Evolutionary conservation across 176 grass and related monocot species (phyloP).

Genomic region (Microstegium vimineum): DNA sequence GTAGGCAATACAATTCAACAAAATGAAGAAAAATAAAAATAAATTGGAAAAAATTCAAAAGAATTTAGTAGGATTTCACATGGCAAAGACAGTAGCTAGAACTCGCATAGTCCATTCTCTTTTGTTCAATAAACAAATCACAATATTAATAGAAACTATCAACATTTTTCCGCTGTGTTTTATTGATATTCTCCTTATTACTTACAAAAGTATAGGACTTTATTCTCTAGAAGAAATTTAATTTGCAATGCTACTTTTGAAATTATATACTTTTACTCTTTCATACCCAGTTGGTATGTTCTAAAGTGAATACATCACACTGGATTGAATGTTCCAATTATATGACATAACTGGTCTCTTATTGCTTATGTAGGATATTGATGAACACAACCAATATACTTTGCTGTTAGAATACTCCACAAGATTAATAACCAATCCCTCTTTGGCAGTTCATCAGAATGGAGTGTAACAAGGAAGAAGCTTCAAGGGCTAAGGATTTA

Average conservation of each 20-base stretch:
- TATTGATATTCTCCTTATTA: background rate
- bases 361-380: conserved; percentile 19
- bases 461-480: conserved; percentile 89
- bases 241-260: background rate
- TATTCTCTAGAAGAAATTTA: background rate
- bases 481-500: conserved; percentile 57
- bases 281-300: background rate
- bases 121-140: background rate
- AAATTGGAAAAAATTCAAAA: background rate
- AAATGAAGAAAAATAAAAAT: background rate
- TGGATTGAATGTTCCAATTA: background rate
- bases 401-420: background rate
- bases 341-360: background rate
- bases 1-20: no score
- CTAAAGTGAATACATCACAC: background rate
- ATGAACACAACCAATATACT: conserved; percentile 3
- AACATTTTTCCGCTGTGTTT: background rate
- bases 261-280: background rate
- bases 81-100: background rate
- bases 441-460: conserved; percentile 29
- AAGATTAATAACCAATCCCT: background rate
- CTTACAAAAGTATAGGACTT: no score
- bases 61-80: background rate
- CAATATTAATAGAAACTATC: background rate
- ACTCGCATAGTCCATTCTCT: background rate